Evolutionary conservation across 2,329 filamentous ascomycete genomes (phyloP).

Genomic region (Monosporascus sp.): DNA sequence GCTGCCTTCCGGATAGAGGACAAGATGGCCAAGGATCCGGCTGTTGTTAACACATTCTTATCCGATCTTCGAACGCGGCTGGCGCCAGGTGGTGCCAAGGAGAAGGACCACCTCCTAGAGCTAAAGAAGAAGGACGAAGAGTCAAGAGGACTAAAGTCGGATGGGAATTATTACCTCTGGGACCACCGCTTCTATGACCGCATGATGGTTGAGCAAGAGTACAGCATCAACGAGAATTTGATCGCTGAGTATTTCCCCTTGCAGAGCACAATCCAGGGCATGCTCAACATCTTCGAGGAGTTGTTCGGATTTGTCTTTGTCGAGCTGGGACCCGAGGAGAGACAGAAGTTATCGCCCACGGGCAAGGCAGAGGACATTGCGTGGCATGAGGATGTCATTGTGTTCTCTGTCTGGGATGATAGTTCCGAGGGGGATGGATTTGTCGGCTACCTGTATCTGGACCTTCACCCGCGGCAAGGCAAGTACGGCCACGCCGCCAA

Average conservation of each 20-base stretch:
- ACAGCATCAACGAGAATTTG: conserved; percentile 70
- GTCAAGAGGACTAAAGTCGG: conserved; percentile 51
- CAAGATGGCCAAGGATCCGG: conserved; percentile 78
- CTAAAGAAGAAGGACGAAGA: conserved; percentile 68
- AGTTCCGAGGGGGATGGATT: conserved; percentile 65
- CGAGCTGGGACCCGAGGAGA: conserved; percentile 62
- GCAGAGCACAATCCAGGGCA: conserved; percentile 64
- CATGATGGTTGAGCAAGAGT: conserved; percentile 75
- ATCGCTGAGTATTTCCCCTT: conserved; percentile 84
- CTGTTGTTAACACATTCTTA: conserved; percentile 68
- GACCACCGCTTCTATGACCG: conserved; percentile 77
- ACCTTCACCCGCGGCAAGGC: conserved; percentile 72
- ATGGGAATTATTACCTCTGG: conserved; percentile 76
- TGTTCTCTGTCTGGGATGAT: conserved; percentile 81
- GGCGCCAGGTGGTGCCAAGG: conserved; percentile 62
- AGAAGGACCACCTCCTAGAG: conserved; percentile 63
- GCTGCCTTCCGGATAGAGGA: conserved; percentile 72
- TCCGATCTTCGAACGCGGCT: conserved; percentile 63
- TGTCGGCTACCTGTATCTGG: conserved; percentile 77
- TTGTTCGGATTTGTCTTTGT: conserved; percentile 77
- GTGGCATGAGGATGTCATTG: conserved; percentile 79
- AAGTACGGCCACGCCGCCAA: conserved; percentile 85
- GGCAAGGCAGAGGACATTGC: conserved; percentile 66
- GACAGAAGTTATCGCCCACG: conserved; percentile 58
- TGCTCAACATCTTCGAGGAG: conserved; percentile 80